Percentiles rank a stretch among this genome's conserved stretches.
These are phyloP conservation scores for Apiotrichum mycotoxinovorans DNA, from an alignment of 1,284 basidiomycete genomes.

Conservation along the genomic window DNA sequence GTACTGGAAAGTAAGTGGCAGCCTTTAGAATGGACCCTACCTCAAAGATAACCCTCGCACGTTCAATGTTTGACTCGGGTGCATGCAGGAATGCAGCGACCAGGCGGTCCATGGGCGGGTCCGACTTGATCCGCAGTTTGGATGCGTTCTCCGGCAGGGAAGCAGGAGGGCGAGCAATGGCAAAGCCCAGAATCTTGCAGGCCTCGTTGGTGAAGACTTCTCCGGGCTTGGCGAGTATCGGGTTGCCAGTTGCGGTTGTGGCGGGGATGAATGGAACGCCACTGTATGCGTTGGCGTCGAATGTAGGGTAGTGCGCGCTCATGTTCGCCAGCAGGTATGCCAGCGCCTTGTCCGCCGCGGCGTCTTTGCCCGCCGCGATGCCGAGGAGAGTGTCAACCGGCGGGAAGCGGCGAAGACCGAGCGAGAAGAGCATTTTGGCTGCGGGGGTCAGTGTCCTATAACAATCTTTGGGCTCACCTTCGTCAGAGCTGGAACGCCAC, in stretches of 20 bases:
- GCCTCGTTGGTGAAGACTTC: conserved; percentile 70
- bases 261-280: conserved; percentile 78
- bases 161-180: conserved; percentile 56
- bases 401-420: conserved; percentile 74
- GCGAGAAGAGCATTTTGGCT: conserved; percentile 78
- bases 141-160: conserved; percentile 61
- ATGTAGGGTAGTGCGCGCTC: conserved; percentile 57
- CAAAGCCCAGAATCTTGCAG: conserved; percentile 73
- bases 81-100: conserved; percentile 62
- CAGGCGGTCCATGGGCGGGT: conserved; percentile 68
- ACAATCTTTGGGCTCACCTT: conserved; percentile 61
- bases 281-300: conserved; percentile 60
- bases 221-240: conserved; percentile 62
- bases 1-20: conserved; percentile 45
- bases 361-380: conserved; percentile 58
- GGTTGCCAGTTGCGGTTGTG: conserved; percentile 53
- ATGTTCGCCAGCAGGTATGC: conserved; percentile 75
- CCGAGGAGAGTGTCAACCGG: conserved; percentile 64
- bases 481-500: conserved; percentile 75
- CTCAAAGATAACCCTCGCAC: conserved; percentile 69
- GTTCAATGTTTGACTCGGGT: conserved; percentile 60
- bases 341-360: conserved; percentile 56
- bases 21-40: conserved; percentile 17
- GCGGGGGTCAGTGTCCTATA: conserved; percentile 9
- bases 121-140: conserved; percentile 70